phyloP scores from a whole-genome alignment of 169 alveolate species.

The Eimeria zaria region DNA sequence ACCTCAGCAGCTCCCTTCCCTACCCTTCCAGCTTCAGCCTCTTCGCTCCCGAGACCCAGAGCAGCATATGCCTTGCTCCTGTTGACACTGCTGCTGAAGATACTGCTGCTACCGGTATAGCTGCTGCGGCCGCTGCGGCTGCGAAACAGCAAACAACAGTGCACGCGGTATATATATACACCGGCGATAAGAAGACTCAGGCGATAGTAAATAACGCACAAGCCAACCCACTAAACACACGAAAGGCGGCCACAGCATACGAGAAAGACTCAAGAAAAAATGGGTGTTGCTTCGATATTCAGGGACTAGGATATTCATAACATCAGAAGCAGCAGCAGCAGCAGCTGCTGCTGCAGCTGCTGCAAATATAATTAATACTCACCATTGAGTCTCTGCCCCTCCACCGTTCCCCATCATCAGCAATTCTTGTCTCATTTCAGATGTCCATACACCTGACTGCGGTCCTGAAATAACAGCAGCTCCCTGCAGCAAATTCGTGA shows the following conservation, averaged over 20 bases:
- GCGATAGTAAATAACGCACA: neutral
- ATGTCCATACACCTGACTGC: constrained; percentile 27
- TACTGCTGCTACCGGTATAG: neutral
- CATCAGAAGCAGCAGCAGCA: neutral
- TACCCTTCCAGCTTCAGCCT: neutral
- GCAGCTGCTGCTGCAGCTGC: neutral
- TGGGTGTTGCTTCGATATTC: neutral
- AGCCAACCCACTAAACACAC: neutral
- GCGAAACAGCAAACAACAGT: neutral
- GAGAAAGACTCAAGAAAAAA: neutral
- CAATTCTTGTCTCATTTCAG: constrained; percentile 20
- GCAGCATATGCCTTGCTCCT: constrained; percentile 3
- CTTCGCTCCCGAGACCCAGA: neutral
- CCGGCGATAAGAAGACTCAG: neutral
- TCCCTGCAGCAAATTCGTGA: constrained; percentile 59
- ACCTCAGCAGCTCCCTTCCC: constrained; percentile 3
- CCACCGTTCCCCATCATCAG: neutral
- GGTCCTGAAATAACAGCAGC: constrained; percentile 50
- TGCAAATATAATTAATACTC: neutral
- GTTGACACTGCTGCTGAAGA: constrained; percentile 37
- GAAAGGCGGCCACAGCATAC: neutral
- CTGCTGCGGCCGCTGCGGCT: neutral
- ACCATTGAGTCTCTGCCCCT: neutral
- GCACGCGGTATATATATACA: neutral
- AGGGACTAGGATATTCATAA: too few relatives aligned